Evolutionary conservation across 805 yeast species (phyloP).

Genomic region (Lachancea kluyveri): DNA sequence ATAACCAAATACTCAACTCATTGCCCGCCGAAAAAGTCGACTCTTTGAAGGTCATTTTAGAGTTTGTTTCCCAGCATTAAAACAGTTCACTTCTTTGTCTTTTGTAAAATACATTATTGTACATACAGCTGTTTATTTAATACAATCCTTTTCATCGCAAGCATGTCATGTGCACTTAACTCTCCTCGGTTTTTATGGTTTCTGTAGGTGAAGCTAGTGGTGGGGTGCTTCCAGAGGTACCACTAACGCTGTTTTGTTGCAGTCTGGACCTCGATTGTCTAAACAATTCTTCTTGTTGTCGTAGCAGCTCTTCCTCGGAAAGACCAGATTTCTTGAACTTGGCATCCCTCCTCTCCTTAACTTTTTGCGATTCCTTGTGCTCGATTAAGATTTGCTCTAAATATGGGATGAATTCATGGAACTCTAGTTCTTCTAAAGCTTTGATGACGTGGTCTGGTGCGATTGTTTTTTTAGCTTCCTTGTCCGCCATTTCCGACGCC

Average conservation of each 20-base stretch:
- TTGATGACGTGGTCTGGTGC: constrained; percentile 93
- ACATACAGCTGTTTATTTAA: no score
- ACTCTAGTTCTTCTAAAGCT: constrained; percentile 84
- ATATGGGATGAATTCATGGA: constrained; percentile 74
- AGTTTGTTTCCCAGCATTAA: constrained; percentile 26
- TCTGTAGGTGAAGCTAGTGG: constrained; percentile 3
- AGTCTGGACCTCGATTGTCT: constrained; percentile 66
- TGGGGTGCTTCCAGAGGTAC: neutral
- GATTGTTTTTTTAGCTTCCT: constrained; percentile 91
- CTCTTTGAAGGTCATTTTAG: constrained; percentile 27
- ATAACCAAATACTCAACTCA: constrained; percentile 30
- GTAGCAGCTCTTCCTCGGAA: constrained; percentile 84
- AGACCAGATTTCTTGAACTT: constrained; percentile 91
- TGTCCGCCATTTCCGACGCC: constrained; percentile 92
- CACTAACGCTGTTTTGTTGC: constrained; percentile 37
- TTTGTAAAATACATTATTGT: no score
- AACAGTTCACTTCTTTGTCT: neutral
- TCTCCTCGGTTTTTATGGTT: constrained; percentile 14
- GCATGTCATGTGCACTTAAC: constrained; percentile 1
- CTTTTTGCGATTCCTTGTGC: constrained; percentile 82
- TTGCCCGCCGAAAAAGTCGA: constrained; percentile 27
- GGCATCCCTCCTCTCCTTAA: constrained; percentile 84
- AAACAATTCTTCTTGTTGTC: constrained; percentile 90
- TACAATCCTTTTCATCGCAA: no score
- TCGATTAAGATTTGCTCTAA: constrained; percentile 74